A percentile compares a stretch with the other conserved stretches of the same genome.
phyloP scores from a whole-genome alignment of 2,329 filamentous ascomycete species.

The Xylaria sp. region DNA sequence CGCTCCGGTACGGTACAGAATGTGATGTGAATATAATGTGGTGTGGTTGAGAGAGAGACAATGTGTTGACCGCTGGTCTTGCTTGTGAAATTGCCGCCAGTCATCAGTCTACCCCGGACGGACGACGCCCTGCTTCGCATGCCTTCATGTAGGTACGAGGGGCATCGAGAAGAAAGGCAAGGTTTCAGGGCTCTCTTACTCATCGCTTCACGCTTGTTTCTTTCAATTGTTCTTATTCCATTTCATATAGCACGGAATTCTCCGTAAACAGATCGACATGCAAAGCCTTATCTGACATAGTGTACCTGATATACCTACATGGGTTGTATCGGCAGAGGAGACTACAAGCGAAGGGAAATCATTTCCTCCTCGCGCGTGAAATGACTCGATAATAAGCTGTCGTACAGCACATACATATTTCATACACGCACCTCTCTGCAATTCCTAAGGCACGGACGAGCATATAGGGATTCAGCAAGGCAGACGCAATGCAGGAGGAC shows the following conservation, averaged over 20 bases:
- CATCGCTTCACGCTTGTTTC: neutral
- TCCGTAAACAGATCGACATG: conserved; percentile 5
- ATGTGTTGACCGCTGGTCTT: conserved; percentile 27
- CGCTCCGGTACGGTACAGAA: conserved; percentile 1
- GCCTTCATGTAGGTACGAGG: conserved; percentile 21
- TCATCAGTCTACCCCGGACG: conserved; percentile 7
- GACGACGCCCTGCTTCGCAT: conserved; percentile 10
- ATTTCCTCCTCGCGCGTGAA: neutral
- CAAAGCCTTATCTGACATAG: conserved; percentile 2
- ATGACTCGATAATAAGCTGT: neutral
- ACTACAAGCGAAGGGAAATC: conserved; percentile 1
- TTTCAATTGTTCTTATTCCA: neutral
- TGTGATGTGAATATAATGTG: conserved; percentile 3
- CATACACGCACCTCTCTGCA: neutral
- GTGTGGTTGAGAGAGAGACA: neutral
- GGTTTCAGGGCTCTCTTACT: neutral
- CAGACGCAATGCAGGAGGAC: conserved; percentile 7
- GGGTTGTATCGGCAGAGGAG: neutral
- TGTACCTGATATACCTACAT: neutral
- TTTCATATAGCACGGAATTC: neutral
- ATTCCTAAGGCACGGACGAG: neutral
- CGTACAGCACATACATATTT: neutral
- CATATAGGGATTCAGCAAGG: neutral
- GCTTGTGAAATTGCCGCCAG: conserved; percentile 16
- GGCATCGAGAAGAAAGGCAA: neutral